Base-by-base conservation (phyloP, 129 eudicot species). In the Lonicera japonica region DNA sequence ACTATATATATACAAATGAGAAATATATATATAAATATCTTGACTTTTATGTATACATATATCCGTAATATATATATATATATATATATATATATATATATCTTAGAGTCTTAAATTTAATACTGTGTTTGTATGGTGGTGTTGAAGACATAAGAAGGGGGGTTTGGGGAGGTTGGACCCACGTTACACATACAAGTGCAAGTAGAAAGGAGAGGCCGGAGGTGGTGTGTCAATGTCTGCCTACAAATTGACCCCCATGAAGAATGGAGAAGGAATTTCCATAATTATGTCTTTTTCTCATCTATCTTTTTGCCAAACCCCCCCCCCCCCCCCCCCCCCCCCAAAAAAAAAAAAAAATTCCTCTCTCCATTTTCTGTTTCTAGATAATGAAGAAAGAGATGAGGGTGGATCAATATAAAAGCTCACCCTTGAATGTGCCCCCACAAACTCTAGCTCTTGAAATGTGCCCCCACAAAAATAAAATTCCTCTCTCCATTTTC, bases 201-300 rank as follows among this genome's bases (percentile, higher is more conserved):
- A 19, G 62, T 61, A 29, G 56, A 62, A 76, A 61, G 55, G 50
- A n/a, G n/a, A n/a, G n/a, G n/a, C n/a, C n/a, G 79, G 43, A 55
- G 69, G 64, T 46, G 60, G 70, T 66, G 60, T 76, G 77, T 60
- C 73, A 60, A n/a, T 69, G 80, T 76, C 64, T 54, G 68, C 60
- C 55, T 20, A 21, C 21, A 29, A 29, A 76, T 53, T 58, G 68
- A 72, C 57, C 67, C 29, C 64, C 57, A 74, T 64, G 60, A 59
- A 67, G 73, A 71, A 68, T 64, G 29, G 58, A 70, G 43, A 47
- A 36, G 36, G 52, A 45, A 41, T 53, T 65, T 43, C 29, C 61
- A 63, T 65, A 43, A 65, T 71, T 66, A 58, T 76, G 68, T 65
- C 54, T 65, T 59, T 52, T 25, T 65, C 48, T n/a, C 29, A 58